Evolutionary conservation across 176 grass and related monocot species (phyloP), one percentile per base, ranked within the genome.

Genomic region (Pontederia crassipes): DNA sequence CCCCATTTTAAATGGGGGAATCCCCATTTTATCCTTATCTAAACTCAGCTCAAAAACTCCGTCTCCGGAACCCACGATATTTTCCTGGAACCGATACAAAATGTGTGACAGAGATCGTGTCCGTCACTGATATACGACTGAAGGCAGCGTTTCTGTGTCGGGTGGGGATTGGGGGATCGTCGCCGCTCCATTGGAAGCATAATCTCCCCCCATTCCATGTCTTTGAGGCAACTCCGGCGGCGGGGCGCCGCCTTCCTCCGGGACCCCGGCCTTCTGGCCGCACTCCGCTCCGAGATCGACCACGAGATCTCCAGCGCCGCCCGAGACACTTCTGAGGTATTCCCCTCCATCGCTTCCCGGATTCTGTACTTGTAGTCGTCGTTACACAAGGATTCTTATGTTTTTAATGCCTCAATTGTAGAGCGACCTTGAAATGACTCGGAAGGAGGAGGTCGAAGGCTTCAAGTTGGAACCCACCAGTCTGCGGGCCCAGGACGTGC

Each of bases 201-300:
- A 24, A 24, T 24, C 20, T 40, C 32, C 32, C 29, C 29, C 32
- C 2, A 40, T 40, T 40, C 32, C 32, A 66, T 66, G 64, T 50
- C n/a, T 28, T 52, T 66, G 32, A 46, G 11, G 45, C 79, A 76
- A 54, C 52, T 63, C 55, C 63, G 49, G 27, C 76, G 69, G 57
- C 13, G 66, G 55, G 76, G 62, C 29, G 50, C 55, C 28, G 60
- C 18, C 58, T 46, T 75, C 12, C 56, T 81, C 11, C 45, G 64
- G 54, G 83, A 87, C 72, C 63, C 69, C 1, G 85, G 77, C 1
- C 56, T 89, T 16, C 72, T 89, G 17, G 71, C 63, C 5, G 80
- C 77, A 15, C 29, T 95, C 12, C 78, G 77, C 10, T 52, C 78
- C 12, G 90, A 95, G 77, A 57, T 89, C 20, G 61, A 60, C 17